These are phyloP conservation scores for Kurtzmaniella quercitrusa DNA, from an alignment of 1,139 yeast species.

Conservation along the genomic window DNA sequence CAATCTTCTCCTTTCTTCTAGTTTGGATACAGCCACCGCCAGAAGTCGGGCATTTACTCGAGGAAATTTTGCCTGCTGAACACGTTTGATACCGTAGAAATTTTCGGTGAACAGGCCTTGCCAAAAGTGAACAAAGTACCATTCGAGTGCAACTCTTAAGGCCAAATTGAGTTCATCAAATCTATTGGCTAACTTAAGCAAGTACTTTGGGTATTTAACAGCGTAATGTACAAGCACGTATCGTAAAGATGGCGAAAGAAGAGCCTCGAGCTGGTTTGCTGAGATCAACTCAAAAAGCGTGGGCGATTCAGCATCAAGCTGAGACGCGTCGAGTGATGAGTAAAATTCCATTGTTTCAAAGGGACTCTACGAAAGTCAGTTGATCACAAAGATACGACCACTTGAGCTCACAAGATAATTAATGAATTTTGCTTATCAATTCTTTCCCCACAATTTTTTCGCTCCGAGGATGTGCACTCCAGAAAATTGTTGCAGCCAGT, in stretches of 20 bases:
- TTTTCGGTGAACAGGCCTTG: constrained; percentile 88
- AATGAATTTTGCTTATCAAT: background rate
- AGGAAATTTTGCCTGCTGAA: constrained; percentile 39
- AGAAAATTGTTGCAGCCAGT: background rate
- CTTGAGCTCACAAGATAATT: too few relatives aligned
- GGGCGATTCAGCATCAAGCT: constrained; percentile 71
- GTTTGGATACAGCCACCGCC: constrained; percentile 43
- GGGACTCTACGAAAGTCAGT: background rate
- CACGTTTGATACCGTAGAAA: constrained; percentile 83
- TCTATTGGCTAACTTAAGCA: constrained; percentile 57
- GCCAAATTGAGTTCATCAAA: constrained; percentile 75
- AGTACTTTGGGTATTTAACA: constrained; percentile 67
- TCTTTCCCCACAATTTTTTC: background rate
- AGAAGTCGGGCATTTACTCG: constrained; percentile 28
- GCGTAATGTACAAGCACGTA: constrained; percentile 82
- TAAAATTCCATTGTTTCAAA: constrained; percentile 93
- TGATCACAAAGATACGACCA: too few relatives aligned
- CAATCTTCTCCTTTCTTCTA: constrained; percentile 55
- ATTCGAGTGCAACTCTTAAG: constrained; percentile 67
- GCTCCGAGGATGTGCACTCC: background rate
- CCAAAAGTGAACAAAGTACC: constrained; percentile 68
- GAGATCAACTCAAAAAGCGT: constrained; percentile 82
- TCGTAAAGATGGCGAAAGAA: constrained; percentile 79
- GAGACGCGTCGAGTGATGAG: constrained; percentile 73
- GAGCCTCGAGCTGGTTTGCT: constrained; percentile 69